A percentile compares a stretch with the other conserved stretches of the same genome.
Conservation (phyloP, 805 yeast genomes). For the Nakazawaea laoshanensis region DNA sequence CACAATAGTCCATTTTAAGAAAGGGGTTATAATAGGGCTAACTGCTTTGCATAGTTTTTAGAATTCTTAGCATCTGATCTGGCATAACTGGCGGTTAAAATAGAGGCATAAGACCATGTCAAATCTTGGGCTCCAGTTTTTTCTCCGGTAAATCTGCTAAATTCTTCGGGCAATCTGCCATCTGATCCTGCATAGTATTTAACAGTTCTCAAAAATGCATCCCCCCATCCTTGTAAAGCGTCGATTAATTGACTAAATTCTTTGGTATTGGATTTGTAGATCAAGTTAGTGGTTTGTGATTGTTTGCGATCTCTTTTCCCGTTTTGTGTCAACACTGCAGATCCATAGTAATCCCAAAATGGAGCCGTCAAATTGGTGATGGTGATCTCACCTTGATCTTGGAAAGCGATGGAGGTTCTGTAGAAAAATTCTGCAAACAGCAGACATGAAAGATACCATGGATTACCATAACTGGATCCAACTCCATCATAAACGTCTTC, state of each 20-base stretch:
- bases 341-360: constrained; percentile 8
- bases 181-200: constrained; percentile 27
- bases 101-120: constrained; percentile 38
- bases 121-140: constrained; percentile 39
- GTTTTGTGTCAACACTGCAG: not conserved
- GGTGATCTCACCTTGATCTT: constrained; percentile 10
- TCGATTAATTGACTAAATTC: constrained; percentile 1
- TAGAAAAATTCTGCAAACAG: constrained; percentile 26
- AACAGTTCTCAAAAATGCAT: constrained; percentile 27
- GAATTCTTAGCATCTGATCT: constrained; percentile 3
- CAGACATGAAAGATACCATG: constrained; percentile 38
- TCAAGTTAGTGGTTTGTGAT: constrained; percentile 14
- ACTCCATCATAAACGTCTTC: constrained; percentile 38
- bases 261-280: not conserved
- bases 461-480: constrained; percentile 34
- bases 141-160: constrained; percentile 32
- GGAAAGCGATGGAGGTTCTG: constrained; percentile 13
- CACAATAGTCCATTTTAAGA: not conserved
- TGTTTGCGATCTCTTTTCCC: constrained; percentile 10
- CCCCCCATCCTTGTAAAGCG: constrained; percentile 13
- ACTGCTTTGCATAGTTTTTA: not conserved
- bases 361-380: constrained; percentile 1
- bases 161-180: constrained; percentile 35
- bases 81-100: constrained; percentile 22
- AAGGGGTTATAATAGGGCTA: constrained; percentile 3